Conservation (phyloP, 257 asterid species). For the Solanum piurae region DNA sequence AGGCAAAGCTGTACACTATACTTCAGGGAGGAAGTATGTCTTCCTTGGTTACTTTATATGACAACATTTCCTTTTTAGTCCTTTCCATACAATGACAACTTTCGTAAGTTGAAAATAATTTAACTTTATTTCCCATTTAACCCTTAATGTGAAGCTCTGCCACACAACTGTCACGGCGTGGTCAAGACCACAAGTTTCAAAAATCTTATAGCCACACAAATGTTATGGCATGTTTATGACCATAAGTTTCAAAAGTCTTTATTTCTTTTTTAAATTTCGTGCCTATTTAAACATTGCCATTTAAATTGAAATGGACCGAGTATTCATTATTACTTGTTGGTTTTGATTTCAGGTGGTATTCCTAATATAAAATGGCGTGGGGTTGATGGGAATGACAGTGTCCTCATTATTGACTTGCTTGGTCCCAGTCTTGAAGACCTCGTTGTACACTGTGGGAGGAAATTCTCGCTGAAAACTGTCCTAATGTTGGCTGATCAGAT, state of each 20-base stretch:
- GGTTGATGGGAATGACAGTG: conserved; percentile 64
- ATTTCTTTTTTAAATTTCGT: background rate
- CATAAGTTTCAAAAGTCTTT: background rate
- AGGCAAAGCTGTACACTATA: conserved; percentile 80
- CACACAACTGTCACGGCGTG: background rate
- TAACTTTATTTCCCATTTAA: background rate
- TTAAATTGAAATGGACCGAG: background rate
- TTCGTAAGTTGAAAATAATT: background rate
- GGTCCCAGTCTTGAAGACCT: conserved; percentile 92
- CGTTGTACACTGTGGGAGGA: conserved; percentile 72
- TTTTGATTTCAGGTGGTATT: conserved; percentile 46
- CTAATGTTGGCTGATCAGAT: conserved; percentile 85
- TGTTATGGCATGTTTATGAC: background rate
- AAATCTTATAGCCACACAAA: background rate
- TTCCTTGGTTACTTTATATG: background rate
- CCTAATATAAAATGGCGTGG: conserved; percentile 84
- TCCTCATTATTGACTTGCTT: conserved; percentile 71
- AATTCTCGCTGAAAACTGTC: conserved; percentile 64
- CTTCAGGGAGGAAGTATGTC: conserved; percentile 97
- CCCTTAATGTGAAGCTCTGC: background rate
- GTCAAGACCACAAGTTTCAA: background rate
- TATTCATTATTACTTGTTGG: conserved; percentile 2
- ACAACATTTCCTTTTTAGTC: background rate
- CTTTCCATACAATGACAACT: background rate
- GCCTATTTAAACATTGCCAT: background rate